Percentiles rank a stretch among this genome's conserved stretches.
Conservation (phyloP, 257 asterid species). For the Nicotiana paniculata region DNA sequence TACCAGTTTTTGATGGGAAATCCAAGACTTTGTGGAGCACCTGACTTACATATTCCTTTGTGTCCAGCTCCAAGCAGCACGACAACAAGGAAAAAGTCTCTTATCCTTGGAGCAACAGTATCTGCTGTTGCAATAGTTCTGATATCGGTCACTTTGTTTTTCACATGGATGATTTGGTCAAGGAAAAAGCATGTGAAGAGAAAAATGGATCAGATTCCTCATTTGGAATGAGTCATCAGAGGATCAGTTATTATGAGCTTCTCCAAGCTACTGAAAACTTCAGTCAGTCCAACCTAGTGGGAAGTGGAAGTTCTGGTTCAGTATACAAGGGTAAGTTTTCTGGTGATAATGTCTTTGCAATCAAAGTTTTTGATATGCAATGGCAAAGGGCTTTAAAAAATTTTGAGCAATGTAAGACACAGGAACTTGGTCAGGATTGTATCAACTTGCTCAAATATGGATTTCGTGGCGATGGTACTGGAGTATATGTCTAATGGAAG, state of each 20-base stretch:
- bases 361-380: slow-evolving; percentile 29
- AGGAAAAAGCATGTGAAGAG: slow-evolving; percentile 5
- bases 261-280: slow-evolving; percentile 23
- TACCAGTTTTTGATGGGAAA: slow-evolving; percentile 26
- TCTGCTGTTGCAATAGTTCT: slow-evolving; percentile 15
- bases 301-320: slow-evolving; percentile 29
- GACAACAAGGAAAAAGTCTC: slow-evolving; percentile 4
- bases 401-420: slow-evolving; percentile 28
- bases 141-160: neutral
- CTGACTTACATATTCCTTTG: slow-evolving; percentile 8
- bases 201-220: neutral
- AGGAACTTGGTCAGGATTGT: slow-evolving; percentile 36
- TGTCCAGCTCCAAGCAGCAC: slow-evolving; percentile 13
- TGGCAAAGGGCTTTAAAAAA: slow-evolving; percentile 13
- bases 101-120: slow-evolving; percentile 17
- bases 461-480: slow-evolving; percentile 36
- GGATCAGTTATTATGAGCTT: slow-evolving; percentile 22
- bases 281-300: slow-evolving; percentile 16
- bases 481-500: slow-evolving; percentile 45
- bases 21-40: slow-evolving; percentile 26
- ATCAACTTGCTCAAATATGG: slow-evolving; percentile 36
- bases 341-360: slow-evolving; percentile 13
- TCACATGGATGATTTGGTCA: slow-evolving; percentile 15
- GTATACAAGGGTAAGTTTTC: slow-evolving; percentile 21
- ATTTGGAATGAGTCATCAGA: slow-evolving; percentile 3